Conservation (phyloP, 306 rosid species). For the Castanopsis chinensis region DNA sequence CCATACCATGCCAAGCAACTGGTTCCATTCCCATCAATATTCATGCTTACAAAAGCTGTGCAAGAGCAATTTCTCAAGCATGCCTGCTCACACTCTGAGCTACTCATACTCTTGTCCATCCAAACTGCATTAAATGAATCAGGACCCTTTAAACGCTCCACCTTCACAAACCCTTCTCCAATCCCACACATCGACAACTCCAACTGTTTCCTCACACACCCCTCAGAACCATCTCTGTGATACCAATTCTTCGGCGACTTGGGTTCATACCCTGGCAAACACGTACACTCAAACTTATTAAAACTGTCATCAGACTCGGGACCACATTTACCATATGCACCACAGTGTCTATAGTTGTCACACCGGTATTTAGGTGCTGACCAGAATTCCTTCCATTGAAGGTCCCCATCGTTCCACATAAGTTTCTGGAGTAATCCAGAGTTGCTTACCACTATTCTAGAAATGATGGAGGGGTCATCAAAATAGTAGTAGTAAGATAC, state of each 20-base stretch:
- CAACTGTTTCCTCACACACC: constrained; percentile 6
- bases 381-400: background rate
- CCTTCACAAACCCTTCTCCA: constrained; percentile 18
- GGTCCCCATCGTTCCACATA: too few relatives aligned
- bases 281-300: background rate
- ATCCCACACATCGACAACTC: background rate
- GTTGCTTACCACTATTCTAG: too few relatives aligned
- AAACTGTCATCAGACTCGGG: too few relatives aligned
- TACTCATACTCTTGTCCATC: background rate
- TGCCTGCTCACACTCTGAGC: background rate
- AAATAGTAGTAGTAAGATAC: too few relatives aligned
- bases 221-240: constrained; percentile 1
- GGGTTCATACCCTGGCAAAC: constrained; percentile 17
- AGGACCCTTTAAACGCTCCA: background rate
- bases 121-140: background rate
- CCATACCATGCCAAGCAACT: constrained; percentile 32
- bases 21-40: background rate
- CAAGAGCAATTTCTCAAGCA: constrained; percentile 36
- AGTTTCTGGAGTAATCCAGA: too few relatives aligned
- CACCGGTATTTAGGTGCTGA: background rate
- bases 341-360: background rate
- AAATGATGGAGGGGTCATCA: too few relatives aligned
- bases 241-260: constrained; percentile 5
- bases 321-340: background rate
- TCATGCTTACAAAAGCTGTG: constrained; percentile 22